A percentile compares a stretch with the other conserved stretches of the same genome.
phyloP scores from a whole-genome alignment of 2,329 filamentous ascomycete genomes.

The Akanthomyces dipterigenus region DNA sequence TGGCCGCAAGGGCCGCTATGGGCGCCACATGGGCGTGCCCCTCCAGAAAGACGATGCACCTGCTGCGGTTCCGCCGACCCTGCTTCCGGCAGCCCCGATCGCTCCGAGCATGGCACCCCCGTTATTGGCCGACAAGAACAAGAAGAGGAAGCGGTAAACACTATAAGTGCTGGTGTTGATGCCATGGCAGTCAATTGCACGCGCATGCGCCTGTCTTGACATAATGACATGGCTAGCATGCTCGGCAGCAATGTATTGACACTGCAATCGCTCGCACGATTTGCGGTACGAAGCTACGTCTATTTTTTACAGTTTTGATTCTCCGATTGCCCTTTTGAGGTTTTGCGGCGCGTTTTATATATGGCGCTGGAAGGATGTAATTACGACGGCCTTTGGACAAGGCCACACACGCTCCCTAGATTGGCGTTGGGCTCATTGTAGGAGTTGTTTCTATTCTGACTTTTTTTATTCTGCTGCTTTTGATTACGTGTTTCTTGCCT shows the following conservation, averaged over 20 bases:
- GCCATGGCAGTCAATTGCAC: not conserved
- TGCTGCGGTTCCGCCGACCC: conserved; percentile 30
- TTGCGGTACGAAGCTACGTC: conserved; percentile 12
- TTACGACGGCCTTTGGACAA: conserved; percentile 26
- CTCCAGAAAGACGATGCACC: conserved; percentile 48
- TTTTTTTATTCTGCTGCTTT: conserved; percentile 8
- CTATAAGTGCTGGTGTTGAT: not conserved
- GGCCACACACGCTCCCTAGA: conserved; percentile 13
- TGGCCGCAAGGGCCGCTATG: conserved; percentile 89
- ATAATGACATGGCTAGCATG: not conserved
- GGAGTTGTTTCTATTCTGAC: conserved; percentile 7
- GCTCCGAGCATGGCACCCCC: conserved; percentile 26
- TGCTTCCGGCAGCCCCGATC: conserved; percentile 40
- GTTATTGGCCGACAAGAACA: conserved; percentile 45
- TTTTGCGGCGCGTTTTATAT: conserved; percentile 19
- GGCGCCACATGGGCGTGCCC: conserved; percentile 63
- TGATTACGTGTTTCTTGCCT: not conserved
- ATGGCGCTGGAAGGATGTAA: conserved; percentile 30
- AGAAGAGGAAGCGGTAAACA: conserved; percentile 54
- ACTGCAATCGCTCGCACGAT: not conserved
- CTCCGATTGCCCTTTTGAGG: not conserved
- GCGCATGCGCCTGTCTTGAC: not conserved
- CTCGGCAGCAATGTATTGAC: not conserved
- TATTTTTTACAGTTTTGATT: not conserved
- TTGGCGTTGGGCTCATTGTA: conserved; percentile 11